Conservation (phyloP, 768 basidiomycete genomes). For the Xerocomellus dryophilus region DNA sequence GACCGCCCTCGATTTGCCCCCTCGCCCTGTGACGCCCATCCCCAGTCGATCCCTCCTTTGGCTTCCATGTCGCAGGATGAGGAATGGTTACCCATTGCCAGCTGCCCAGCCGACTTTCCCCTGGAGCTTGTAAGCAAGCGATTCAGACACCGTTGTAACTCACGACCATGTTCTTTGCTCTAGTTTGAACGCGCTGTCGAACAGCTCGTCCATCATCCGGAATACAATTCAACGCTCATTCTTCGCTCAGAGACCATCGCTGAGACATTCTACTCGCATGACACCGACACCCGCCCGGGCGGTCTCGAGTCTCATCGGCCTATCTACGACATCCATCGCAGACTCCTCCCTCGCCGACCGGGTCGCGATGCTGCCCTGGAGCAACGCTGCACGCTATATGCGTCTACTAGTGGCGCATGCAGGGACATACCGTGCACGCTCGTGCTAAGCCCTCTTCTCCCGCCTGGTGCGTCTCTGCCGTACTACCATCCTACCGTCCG, state of each 20-base stretch:
- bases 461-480: slow-evolving; percentile 51
- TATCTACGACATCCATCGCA: slow-evolving; percentile 59
- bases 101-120: slow-evolving; percentile 43
- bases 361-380: slow-evolving; percentile 70
- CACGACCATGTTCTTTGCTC: background rate
- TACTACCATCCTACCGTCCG: slow-evolving; percentile 87
- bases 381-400: slow-evolving; percentile 77
- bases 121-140: slow-evolving; percentile 38
- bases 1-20: slow-evolving; percentile 27
- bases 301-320: slow-evolving; percentile 38
- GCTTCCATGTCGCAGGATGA: slow-evolving; percentile 3
- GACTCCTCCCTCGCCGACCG: slow-evolving; percentile 74
- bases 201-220: slow-evolving; percentile 82
- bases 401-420: slow-evolving; percentile 18
- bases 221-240: slow-evolving; percentile 90
- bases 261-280: slow-evolving; percentile 33
- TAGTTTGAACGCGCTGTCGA: slow-evolving; percentile 74
- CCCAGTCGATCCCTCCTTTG: slow-evolving; percentile 1
- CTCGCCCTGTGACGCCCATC: slow-evolving; percentile 13
- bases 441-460: slow-evolving; percentile 58
- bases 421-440: slow-evolving; percentile 37
- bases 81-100: slow-evolving; percentile 35
- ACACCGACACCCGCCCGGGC: slow-evolving; percentile 31
- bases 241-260: slow-evolving; percentile 70
- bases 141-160: background rate